Base-by-base conservation (phyloP, 768 basidiomycete genomes). In the Phylloporus scabripes region DNA sequence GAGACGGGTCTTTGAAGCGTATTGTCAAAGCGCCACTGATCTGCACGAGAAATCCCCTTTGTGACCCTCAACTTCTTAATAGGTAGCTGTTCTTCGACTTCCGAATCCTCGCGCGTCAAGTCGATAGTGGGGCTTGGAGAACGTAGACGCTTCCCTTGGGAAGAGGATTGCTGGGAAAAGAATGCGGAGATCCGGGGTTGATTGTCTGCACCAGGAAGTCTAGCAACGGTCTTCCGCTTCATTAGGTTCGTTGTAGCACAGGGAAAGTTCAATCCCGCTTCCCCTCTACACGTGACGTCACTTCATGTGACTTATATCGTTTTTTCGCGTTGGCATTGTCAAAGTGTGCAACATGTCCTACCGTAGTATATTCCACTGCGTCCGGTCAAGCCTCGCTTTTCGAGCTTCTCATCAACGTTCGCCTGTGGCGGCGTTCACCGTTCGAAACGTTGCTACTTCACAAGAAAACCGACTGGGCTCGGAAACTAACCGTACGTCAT, bases 401-500 rank as follows among this genome's bases (percentile, higher is more conserved):
- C 45, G 54, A 2, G 7, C 42, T 4, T n/a, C 28, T n/a, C 11
- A 14, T 11, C 48, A 40, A 10, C 5, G 41, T 0, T n/a, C 12
- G 2, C 37, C 45, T 26, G 17, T 26, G 14, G 26, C 21, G 7
- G 28, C 40, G 20, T 43, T 41, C 6, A 2, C 36, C 26, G 7
- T 20, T 42, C 53, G 61, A 23, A 45, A 41, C 51, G 38, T 41
- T 4, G 46, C 57, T 15, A 29, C 54, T 31, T 23, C 53, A 4
- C 60, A 55, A 26, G 77, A 79, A 47, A 77, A 74, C 11, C 72
- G 75, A 17, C 65, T 71, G 5, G 62, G 74, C 33, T 79, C 84
- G 1, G 80, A 80, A 53, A 85, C 83, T 15, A 84, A 85, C 57
- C 83, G 85, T 85, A 66, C 53, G 74, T 67, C 24, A 29, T 34